Conservation (phyloP, 768 basidiomycete genomes). For the Tricholoma hemisulphureum region DNA sequence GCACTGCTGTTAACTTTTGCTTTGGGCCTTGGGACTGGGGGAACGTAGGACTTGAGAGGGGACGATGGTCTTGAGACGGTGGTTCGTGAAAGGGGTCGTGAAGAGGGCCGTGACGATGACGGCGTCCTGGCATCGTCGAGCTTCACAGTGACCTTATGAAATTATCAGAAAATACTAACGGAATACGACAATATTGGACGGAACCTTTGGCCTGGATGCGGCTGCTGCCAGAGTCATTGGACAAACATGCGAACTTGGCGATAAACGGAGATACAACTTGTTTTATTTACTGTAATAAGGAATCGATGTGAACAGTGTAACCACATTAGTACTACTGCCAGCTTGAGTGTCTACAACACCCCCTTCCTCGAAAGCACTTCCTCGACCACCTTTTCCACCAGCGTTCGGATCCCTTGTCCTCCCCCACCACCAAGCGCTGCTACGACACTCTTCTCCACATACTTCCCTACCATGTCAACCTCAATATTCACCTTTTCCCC, state of each 20-base stretch:
- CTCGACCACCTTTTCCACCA: conserved; percentile 61
- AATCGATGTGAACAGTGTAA: too few relatives aligned
- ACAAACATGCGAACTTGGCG: background rate
- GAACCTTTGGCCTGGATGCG: conserved; percentile 51
- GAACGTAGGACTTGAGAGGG: conserved; percentile 28
- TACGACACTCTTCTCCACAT: conserved; percentile 79
- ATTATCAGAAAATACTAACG: conserved; percentile 3
- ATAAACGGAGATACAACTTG: too few relatives aligned
- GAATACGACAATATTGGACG: background rate
- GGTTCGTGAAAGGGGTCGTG: conserved; percentile 28
- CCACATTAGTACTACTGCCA: too few relatives aligned
- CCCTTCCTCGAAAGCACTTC: conserved; percentile 50
- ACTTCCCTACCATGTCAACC: conserved; percentile 93
- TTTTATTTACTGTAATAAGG: too few relatives aligned
- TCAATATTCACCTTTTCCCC: conserved; percentile 92
- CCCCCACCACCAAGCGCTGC: conserved; percentile 62
- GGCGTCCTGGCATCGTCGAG: conserved; percentile 33
- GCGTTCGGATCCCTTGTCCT: conserved; percentile 41
- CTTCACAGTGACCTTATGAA: conserved; percentile 52
- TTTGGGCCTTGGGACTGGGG: conserved; percentile 39
- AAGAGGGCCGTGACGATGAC: conserved; percentile 9
- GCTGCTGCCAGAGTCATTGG: conserved; percentile 11
- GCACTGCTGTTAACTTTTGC: conserved; percentile 64
- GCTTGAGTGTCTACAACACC: conserved; percentile 13
- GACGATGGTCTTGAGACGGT: conserved; percentile 47